These are phyloP conservation scores for Amanita rubescens DNA, from an alignment of 768 basidiomycete genomes.

Conservation along the genomic window DNA sequence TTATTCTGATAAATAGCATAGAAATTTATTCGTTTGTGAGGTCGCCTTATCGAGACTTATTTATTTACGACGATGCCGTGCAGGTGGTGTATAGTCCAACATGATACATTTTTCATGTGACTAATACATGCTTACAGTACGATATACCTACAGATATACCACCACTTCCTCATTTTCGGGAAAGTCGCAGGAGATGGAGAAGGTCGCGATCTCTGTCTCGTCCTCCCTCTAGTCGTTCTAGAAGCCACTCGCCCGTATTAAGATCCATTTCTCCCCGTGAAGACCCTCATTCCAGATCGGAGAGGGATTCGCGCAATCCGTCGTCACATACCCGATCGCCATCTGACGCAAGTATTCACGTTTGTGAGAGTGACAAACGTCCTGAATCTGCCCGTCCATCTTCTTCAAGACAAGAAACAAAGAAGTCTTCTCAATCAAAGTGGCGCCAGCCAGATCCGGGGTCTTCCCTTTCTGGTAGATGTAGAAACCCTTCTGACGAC, in stretches of 20 bases:
- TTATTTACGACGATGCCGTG: slow-evolving; percentile 70
- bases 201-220: slow-evolving; percentile 19
- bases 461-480: no score
- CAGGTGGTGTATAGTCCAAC: slow-evolving; percentile 51
- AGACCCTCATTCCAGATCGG: not conserved
- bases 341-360: slow-evolving; percentile 31
- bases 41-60: slow-evolving; percentile 82
- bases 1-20: slow-evolving; percentile 19
- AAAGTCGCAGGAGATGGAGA: slow-evolving; percentile 20
- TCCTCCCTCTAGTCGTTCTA: slow-evolving; percentile 11
- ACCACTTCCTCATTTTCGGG: slow-evolving; percentile 26
- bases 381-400: no score
- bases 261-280: not conserved
- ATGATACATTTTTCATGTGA: not conserved
- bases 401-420: no score
- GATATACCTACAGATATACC: slow-evolving; percentile 40
- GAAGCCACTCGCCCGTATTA: not conserved
- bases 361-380: slow-evolving; percentile 12
- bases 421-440: not conserved
- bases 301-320: not conserved
- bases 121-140: slow-evolving; percentile 37
- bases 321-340: slow-evolving; percentile 14
- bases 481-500: not conserved
- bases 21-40: slow-evolving; percentile 87
- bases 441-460: not conserved